A percentile compares a stretch with the other conserved stretches of the same genome.
These are phyloP conservation scores for Calonectria crousiana DNA, from an alignment of 2,329 filamentous ascomycete genomes.

Conservation along the genomic window DNA sequence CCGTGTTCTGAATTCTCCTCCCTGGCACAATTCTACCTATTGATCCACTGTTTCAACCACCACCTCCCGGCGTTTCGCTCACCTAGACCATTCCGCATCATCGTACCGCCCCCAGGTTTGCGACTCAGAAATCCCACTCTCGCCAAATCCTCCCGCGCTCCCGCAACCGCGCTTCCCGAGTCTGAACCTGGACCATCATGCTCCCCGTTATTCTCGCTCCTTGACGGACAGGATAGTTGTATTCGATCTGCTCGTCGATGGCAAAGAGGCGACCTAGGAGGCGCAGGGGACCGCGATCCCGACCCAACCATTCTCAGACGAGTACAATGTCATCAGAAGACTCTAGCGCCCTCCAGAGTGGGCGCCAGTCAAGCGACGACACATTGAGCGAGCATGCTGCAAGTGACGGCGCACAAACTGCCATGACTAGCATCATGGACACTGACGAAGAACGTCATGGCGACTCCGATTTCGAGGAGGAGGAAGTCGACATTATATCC, in stretches of 20 bases:
- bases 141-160: slow-evolving; percentile 29
- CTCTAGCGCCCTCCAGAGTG: slow-evolving; percentile 43
- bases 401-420: slow-evolving; percentile 50
- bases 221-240: slow-evolving; percentile 37
- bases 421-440: slow-evolving; percentile 53
- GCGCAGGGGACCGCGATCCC: slow-evolving; percentile 40
- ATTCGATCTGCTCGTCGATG: slow-evolving; percentile 44
- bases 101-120: neutral
- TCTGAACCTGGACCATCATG: slow-evolving; percentile 41
- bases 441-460: slow-evolving; percentile 48
- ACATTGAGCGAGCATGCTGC: slow-evolving; percentile 47
- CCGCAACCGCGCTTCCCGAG: slow-evolving; percentile 29
- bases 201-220: slow-evolving; percentile 29
- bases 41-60: neutral
- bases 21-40: neutral
- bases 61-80: neutral
- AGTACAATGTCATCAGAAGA: slow-evolving; percentile 50
- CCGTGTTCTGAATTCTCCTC: neutral
- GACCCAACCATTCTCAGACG: slow-evolving; percentile 40
- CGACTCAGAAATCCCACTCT: slow-evolving; percentile 11
- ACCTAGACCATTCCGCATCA: neutral
- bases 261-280: slow-evolving; percentile 50
- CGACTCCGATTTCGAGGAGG: slow-evolving; percentile 40
- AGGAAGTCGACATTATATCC: slow-evolving; percentile 56
- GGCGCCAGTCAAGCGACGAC: slow-evolving; percentile 50